phyloP scores from a whole-genome alignment of 495 filamentous ascomycete species.

The Hyaloscypha finlandica region DNA sequence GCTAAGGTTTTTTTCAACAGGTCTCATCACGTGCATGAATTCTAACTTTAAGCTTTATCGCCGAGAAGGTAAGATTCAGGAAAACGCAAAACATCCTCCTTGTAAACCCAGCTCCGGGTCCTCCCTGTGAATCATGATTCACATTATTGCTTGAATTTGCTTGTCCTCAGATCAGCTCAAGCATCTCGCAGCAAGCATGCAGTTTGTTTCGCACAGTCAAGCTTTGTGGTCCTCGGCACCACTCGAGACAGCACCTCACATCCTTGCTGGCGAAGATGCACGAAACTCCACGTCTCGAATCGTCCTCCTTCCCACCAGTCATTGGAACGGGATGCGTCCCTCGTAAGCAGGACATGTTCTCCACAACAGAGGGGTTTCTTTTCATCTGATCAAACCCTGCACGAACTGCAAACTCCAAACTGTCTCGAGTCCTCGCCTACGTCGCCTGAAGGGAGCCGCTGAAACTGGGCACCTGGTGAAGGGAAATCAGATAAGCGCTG shows the following conservation, averaged over 20 bases:
- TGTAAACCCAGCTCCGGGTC: not conserved
- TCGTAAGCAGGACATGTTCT: not conserved
- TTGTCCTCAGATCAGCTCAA: not conserved
- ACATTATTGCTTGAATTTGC: not conserved
- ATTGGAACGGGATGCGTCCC: not conserved
- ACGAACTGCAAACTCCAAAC: not conserved
- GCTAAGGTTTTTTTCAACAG: constrained; percentile 15
- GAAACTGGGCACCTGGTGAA: not conserved
- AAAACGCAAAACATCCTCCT: not conserved
- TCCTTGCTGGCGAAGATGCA: not conserved
- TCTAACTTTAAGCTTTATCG: not conserved
- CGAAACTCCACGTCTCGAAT: not conserved
- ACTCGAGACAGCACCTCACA: not conserved
- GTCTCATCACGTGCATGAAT: constrained; percentile 1
- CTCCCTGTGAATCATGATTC: not conserved
- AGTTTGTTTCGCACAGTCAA: not conserved
- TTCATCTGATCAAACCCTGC: constrained; percentile 14
- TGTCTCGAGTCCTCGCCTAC: constrained; percentile 9
- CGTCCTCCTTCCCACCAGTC: constrained; percentile 1
- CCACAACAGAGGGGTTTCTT: not conserved
- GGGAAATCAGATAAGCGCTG: constrained; percentile 23
- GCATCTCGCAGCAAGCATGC: constrained; percentile 4
- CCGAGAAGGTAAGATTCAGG: not conserved
- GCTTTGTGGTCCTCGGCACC: not conserved
- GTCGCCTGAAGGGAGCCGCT: not conserved